Conservation (phyloP, 495 filamentous ascomycete species). For the Xeromyces bisporus region DNA sequence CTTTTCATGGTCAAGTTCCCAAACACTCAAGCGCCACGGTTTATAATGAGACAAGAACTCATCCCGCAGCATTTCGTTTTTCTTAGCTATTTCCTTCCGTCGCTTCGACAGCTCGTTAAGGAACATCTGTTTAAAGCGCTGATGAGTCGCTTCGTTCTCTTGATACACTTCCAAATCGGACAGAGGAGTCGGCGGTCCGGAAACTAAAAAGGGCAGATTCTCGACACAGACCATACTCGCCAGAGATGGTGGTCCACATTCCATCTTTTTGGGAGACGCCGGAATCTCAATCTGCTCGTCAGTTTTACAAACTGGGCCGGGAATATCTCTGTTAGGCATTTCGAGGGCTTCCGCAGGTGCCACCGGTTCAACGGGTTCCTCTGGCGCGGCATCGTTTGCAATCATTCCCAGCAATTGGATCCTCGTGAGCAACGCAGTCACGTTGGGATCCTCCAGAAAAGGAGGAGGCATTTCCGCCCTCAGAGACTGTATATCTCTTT, state of each 20-base stretch:
- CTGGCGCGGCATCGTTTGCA: constrained; percentile 11
- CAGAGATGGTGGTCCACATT: constrained; percentile 6
- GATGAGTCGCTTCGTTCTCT: constrained; percentile 21
- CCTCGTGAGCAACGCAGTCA: constrained; percentile 26
- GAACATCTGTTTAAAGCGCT: constrained; percentile 20
- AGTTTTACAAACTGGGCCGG: neutral
- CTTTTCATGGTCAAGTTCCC: constrained; percentile 46
- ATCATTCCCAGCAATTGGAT: constrained; percentile 30
- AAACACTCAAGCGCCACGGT: constrained; percentile 29
- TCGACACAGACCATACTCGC: constrained; percentile 16
- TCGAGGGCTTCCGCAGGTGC: constrained; percentile 6
- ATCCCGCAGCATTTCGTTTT: constrained; percentile 24
- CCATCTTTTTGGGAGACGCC: constrained; percentile 21
- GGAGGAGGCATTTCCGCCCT: constrained; percentile 28
- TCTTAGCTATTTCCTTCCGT: constrained; percentile 24
- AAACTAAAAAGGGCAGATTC: constrained; percentile 30
- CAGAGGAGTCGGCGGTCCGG: constrained; percentile 31
- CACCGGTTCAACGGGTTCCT: constrained; percentile 3
- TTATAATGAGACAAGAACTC: constrained; percentile 29
- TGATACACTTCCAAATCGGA: constrained; percentile 32
- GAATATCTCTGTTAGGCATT: neutral
- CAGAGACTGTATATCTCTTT: constrained; percentile 28
- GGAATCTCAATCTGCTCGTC: constrained; percentile 5
- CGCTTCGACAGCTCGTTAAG: constrained; percentile 20
- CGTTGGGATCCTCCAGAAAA: constrained; percentile 27